phyloP scores from a whole-genome alignment of 495 filamentous ascomycete genomes.

The Neurospora sublineolata region DNA sequence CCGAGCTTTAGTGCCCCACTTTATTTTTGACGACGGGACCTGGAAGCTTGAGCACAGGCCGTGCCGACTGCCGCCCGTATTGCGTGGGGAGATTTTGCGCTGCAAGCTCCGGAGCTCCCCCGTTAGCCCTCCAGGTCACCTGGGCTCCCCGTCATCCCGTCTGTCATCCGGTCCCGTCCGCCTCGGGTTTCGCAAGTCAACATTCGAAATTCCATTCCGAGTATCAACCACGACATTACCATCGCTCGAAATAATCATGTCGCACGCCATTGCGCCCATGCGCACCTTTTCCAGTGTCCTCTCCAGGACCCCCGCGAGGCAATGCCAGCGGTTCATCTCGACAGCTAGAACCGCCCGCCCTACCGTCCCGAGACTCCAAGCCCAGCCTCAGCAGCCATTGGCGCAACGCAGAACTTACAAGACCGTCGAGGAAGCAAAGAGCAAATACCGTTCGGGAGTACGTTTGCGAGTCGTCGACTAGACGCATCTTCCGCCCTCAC shows the following conservation, averaged over 20 bases:
- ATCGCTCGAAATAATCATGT: constrained; percentile 11
- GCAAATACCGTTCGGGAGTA: constrained; percentile 41
- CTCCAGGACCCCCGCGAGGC: constrained; percentile 7
- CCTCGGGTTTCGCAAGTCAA: background rate
- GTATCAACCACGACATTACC: background rate
- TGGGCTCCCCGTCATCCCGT: background rate
- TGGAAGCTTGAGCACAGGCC: background rate
- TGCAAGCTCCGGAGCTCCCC: background rate
- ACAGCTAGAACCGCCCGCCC: constrained; percentile 12
- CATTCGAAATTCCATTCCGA: background rate
- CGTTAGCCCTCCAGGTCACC: background rate
- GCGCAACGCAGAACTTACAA: constrained; percentile 30
- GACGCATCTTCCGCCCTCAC: background rate
- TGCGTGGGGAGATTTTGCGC: background rate
- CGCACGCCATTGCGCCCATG: constrained; percentile 13
- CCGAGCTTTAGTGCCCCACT: background rate
- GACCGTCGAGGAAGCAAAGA: constrained; percentile 44
- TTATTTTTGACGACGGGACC: background rate
- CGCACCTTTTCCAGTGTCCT: constrained; percentile 16
- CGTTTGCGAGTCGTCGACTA: constrained; percentile 4
- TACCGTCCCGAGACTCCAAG: constrained; percentile 6
- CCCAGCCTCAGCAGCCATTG: constrained; percentile 21
- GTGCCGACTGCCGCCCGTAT: background rate
- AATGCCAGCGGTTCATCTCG: constrained; percentile 20
- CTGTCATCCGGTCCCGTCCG: background rate